phyloP scores from a whole-genome alignment of 2,329 filamentous ascomycete genomes.

The Septoria linicola region DNA sequence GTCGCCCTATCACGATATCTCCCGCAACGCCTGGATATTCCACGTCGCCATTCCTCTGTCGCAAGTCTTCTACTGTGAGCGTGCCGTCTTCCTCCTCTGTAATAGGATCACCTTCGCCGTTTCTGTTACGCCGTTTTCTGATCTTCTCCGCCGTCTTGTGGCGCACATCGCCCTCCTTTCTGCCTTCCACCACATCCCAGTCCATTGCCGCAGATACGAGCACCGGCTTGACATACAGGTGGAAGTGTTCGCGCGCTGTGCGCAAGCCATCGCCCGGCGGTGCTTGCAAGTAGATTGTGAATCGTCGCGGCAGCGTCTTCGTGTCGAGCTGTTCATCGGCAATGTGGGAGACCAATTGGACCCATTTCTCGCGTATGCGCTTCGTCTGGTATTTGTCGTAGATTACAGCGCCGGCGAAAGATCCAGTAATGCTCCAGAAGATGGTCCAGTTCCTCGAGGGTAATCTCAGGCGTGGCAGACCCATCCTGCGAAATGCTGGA shows the following conservation, averaged over 20 bases:
- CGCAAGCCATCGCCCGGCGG: slow-evolving; percentile 85
- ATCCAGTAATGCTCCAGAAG: slow-evolving; percentile 76
- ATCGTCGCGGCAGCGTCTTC: slow-evolving; percentile 72
- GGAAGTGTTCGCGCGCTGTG: slow-evolving; percentile 87
- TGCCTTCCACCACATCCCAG: slow-evolving; percentile 92
- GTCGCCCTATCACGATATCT: slow-evolving; percentile 83
- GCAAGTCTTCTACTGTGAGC: slow-evolving; percentile 60
- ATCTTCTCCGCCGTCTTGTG: slow-evolving; percentile 85
- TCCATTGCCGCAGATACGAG: slow-evolving; percentile 86
- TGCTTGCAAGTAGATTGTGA: slow-evolving; percentile 81
- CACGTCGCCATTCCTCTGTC: slow-evolving; percentile 64
- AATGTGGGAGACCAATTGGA: slow-evolving; percentile 78
- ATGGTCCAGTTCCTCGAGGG: slow-evolving; percentile 98
- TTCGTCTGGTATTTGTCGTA: slow-evolving; percentile 94
- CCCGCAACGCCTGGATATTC: slow-evolving; percentile 74
- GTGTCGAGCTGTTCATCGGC: slow-evolving; percentile 71
- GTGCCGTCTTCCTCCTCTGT: slow-evolving; percentile 52
- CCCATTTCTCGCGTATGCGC: slow-evolving; percentile 82
- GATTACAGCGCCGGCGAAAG: slow-evolving; percentile 75
- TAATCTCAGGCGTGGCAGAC: slow-evolving; percentile 77
- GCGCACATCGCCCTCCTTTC: slow-evolving; percentile 87
- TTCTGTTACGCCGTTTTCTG: slow-evolving; percentile 62
- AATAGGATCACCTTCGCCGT: slow-evolving; percentile 51
- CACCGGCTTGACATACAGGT: slow-evolving; percentile 92
- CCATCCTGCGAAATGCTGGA: slow-evolving; percentile 72